Evolutionary conservation across 345 rosid species (phyloP).

Genomic region (Nasturtium officinale): DNA sequence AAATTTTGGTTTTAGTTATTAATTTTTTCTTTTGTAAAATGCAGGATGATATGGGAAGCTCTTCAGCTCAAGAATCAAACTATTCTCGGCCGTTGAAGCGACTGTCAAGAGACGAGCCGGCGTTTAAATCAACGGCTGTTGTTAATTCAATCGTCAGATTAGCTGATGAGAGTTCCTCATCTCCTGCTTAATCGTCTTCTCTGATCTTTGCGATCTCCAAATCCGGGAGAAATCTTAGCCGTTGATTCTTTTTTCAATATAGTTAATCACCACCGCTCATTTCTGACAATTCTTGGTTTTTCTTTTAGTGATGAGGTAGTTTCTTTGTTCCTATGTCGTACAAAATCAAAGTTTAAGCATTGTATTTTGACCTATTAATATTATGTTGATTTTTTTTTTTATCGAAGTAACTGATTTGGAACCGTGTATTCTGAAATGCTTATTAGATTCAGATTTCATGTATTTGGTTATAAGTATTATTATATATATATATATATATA

Average conservation of each 20-base stretch:
- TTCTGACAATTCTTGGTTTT: slow-evolving; percentile 32
- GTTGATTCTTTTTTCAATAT: slow-evolving; percentile 24
- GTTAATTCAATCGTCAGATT: slow-evolving; percentile 43
- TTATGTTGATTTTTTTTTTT: slow-evolving; percentile 3
- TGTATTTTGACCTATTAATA: slow-evolving; percentile 15
- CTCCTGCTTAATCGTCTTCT: slow-evolving; percentile 36
- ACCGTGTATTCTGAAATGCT: not conserved
- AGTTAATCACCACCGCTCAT: slow-evolving; percentile 15
- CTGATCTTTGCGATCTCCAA: slow-evolving; percentile 39
- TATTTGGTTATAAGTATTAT: not conserved
- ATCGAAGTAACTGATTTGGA: not conserved
- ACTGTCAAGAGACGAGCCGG: slow-evolving; percentile 26
- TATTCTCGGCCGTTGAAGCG: slow-evolving; percentile 35
- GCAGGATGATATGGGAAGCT: slow-evolving; percentile 63
- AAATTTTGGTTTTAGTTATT: slow-evolving; percentile 8
- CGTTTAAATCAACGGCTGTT: slow-evolving; percentile 49
- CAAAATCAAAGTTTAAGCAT: slow-evolving; percentile 12
- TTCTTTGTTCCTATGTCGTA: slow-evolving; percentile 12
- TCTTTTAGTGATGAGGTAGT: slow-evolving; percentile 35
- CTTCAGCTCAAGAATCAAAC: slow-evolving; percentile 49
- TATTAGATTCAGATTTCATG: not conserved
- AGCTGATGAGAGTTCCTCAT: slow-evolving; percentile 16
- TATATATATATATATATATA: not conserved
- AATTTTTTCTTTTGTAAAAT: not conserved
- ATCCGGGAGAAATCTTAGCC: slow-evolving; percentile 49